phyloP scores from a whole-genome alignment of 2,329 filamentous ascomycete species.

The Metarhizium robertsii region DNA sequence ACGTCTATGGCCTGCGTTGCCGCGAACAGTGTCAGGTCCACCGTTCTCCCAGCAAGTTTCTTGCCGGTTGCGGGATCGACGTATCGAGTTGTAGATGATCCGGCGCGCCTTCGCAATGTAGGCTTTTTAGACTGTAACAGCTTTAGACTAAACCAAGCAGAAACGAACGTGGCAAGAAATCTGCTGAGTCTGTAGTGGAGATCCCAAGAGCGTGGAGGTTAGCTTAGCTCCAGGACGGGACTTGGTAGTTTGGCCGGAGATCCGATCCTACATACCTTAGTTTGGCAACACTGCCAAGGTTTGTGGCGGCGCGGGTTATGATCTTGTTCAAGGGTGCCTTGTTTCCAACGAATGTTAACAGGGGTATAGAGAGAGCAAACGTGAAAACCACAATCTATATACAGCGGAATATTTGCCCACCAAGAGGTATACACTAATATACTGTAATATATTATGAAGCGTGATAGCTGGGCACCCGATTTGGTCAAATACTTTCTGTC shows the following conservation, averaged over 20 bases:
- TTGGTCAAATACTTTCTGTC: no score
- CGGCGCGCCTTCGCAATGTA: constrained; percentile 15
- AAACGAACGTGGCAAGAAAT: constrained; percentile 50
- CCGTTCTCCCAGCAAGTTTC: constrained; percentile 56
- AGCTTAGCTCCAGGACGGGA: constrained; percentile 1
- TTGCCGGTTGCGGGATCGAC: constrained; percentile 6
- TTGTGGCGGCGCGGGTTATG: constrained; percentile 15
- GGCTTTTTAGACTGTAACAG: constrained; percentile 45
- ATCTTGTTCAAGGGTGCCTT: constrained; percentile 22
- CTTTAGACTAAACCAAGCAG: constrained; percentile 47
- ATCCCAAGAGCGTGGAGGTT: not conserved
- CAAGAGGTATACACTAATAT: no score
- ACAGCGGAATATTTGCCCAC: no score
- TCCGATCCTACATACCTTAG: constrained; percentile 14
- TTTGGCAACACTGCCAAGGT: constrained; percentile 15
- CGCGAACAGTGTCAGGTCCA: constrained; percentile 77
- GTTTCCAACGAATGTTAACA: constrained; percentile 7
- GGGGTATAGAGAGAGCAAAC: not conserved
- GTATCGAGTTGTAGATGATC: constrained; percentile 8
- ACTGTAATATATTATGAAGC: no score
- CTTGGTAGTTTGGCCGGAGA: not conserved
- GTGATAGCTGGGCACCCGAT: no score
- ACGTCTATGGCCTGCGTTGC: constrained; percentile 64
- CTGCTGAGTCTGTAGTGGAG: constrained; percentile 36
- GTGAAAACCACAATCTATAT: not conserved